Evolutionary conservation across 495 filamentous ascomycete species (phyloP), one percentile per base, ranked within the genome.

Genomic region (Peziza echinospora): DNA sequence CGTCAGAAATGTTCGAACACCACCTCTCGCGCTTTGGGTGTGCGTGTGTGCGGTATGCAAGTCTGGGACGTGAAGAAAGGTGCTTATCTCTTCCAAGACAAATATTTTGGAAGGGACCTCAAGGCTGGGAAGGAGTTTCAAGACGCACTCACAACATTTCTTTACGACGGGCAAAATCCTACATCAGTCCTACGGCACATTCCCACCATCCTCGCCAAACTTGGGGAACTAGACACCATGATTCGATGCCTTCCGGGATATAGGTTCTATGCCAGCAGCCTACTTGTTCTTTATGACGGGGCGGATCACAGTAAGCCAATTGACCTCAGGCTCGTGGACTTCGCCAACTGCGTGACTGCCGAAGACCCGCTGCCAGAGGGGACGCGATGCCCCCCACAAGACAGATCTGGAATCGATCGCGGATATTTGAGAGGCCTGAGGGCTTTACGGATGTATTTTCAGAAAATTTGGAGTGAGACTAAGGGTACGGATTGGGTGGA

Each of bases 321-420:
- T 49, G 80, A 92, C 55, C 71, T 97, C 58, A 94, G 94, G 62
- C 92, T 97, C 59, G 86, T 93, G 40, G 89, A 97, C 60, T 97
- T 97, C 66, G 89, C 89, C 22, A 97, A 97, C 58, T 94, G 86
- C 52, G 79, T 96, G 6, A 93, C 84, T 8, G 80, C 82, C 3
- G 83, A 86, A 45, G 84, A 93, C 55, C 62, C 67, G 24, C 49
- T 75, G 16, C 62, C 75, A 21, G 60, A 75, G 5, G 65, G 71
- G 46, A 71, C 73, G 24, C 67, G 74, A 24, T 93, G 87, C 50
- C 91, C 91, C 16, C 89, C 91, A 21, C 67, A 76, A 45, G 69
- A 85, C 60, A 82, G 80, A 3, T 63, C 76, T 41, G 80, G 82
- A 49, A 75, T 93, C 25, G 89, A 97, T 55, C 69, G 75, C 19